Evolutionary conservation across 768 basidiomycete species (phyloP), one percentile per base, ranked within the genome.

Genomic region (Thelephora aurantiotincta): DNA sequence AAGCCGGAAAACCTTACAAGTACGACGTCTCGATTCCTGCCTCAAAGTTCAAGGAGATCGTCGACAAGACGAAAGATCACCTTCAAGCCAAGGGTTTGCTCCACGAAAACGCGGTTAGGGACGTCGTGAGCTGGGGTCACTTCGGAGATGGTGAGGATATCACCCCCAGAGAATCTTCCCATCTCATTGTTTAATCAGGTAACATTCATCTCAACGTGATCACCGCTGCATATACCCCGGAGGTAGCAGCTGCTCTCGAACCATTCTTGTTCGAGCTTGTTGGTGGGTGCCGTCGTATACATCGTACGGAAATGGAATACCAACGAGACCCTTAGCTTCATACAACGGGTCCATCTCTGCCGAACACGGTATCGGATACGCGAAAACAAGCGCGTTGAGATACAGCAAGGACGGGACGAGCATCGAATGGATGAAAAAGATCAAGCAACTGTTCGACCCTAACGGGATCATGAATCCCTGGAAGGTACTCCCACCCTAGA

Each of bases 1-100:
- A 97, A 60, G 81, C 89, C 60, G 96, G 96, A 37, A 91, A 90
- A 55, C 80, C 82, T 5, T 98, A 97, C 70, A 99, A 99, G 67
- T 99, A 98, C 59, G 92, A 96, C 57, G 76, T 99, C 41, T 91
- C 88, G 11, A 77, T 98, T 12, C 93, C 93, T 5, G 70, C 92
- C 3, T 73, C 77, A 16, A 74, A 78, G 51, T 97, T 98, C 74
- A 82, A 97, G 65, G 72, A 74, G 6, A 79, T 94, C 12, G 87
- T 98, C 30, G 87, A 96, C 59, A 64, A 72, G 30, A 82, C 91
- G 33, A 70, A 84, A 49, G 78, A 82, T 51, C 80, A 77, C 48
- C 67, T 98, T 34, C 63, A 69, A 33, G 73, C 75, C 18, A 79
- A 80, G 54, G 84, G 80, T 3, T 71, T 88, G 9, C 67, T 89